Conservation (phyloP, 2,329 filamentous ascomycete genomes). For the Fusarium sp. region DNA sequence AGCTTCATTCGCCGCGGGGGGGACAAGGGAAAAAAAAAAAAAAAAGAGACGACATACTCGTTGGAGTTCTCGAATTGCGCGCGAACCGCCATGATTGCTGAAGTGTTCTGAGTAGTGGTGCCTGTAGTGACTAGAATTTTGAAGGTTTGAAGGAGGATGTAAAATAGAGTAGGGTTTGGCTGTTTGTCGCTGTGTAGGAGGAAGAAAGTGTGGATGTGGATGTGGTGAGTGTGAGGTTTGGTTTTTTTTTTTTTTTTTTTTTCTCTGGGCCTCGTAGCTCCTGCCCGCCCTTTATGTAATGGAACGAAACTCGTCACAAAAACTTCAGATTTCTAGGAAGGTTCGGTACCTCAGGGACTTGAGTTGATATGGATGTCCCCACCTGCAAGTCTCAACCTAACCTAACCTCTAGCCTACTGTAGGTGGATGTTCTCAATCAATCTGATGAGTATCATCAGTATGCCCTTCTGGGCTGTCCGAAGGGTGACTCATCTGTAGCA, state of each 20-base stretch:
- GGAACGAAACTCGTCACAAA: not conserved
- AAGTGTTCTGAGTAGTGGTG: constrained; percentile 24
- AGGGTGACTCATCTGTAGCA: not conserved
- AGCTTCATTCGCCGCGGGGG: constrained; percentile 15
- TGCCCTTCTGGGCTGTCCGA: not conserved
- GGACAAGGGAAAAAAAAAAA: not conserved
- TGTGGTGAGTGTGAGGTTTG: constrained; percentile 10
- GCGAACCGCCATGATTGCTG: constrained; percentile 71
- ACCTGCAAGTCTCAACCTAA: not conserved
- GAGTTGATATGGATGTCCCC: constrained; percentile 4
- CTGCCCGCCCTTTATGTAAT: constrained; percentile 42
- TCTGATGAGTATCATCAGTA: not conserved
- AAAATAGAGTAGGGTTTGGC: not conserved
- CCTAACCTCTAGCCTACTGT: not conserved
- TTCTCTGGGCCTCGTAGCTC: constrained; percentile 37
- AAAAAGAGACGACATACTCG: constrained; percentile 70
- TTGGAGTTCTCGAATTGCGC: constrained; percentile 91
- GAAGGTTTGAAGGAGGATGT: not conserved
- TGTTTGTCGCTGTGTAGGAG: not conserved
- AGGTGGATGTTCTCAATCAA: not conserved
- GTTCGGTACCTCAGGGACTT: constrained; percentile 4
- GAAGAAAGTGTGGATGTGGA: constrained; percentile 28
- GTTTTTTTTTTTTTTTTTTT: constrained; percentile 41
- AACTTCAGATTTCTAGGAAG: not conserved
- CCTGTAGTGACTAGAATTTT: constrained; percentile 36